These are phyloP conservation scores for Circinella minor DNA, from an alignment of 371 early-diverging fungal species.

Conservation along the genomic window DNA sequence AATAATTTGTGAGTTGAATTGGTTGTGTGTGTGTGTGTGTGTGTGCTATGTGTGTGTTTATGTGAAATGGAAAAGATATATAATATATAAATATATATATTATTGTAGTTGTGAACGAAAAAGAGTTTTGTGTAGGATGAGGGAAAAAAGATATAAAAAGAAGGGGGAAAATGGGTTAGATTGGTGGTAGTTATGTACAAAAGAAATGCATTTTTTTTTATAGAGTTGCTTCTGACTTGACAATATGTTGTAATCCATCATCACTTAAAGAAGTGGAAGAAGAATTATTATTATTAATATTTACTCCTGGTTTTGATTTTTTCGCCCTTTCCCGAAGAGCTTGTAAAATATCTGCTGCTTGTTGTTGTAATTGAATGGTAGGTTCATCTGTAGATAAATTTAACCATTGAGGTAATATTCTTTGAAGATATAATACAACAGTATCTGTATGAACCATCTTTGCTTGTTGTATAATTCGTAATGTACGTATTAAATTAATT, in stretches of 20 bases:
- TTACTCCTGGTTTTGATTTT: background rate
- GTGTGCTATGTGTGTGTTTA: background rate
- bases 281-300: no score
- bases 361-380: constrained; percentile 13
- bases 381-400: constrained; percentile 16
- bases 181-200: background rate
- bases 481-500: constrained; percentile 35
- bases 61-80: background rate
- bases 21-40: background rate
- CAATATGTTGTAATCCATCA: background rate
- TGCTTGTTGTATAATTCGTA: constrained; percentile 30
- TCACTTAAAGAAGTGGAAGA: background rate
- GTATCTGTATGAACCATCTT: constrained; percentile 31
- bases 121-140: no score
- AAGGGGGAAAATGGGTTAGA: no score
- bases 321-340: constrained; percentile 15
- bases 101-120: background rate
- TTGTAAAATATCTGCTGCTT: constrained; percentile 9
- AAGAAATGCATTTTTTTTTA: background rate
- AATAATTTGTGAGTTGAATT: no score
- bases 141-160: no score
- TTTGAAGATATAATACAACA: constrained; percentile 34
- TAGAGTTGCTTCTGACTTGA: constrained; percentile 7
- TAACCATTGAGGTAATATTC: constrained; percentile 26
- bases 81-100: background rate